Evolutionary conservation across 371 early-diverging fungal genomes (phyloP).

Genomic region (Spiromyces aspiralis): DNA sequence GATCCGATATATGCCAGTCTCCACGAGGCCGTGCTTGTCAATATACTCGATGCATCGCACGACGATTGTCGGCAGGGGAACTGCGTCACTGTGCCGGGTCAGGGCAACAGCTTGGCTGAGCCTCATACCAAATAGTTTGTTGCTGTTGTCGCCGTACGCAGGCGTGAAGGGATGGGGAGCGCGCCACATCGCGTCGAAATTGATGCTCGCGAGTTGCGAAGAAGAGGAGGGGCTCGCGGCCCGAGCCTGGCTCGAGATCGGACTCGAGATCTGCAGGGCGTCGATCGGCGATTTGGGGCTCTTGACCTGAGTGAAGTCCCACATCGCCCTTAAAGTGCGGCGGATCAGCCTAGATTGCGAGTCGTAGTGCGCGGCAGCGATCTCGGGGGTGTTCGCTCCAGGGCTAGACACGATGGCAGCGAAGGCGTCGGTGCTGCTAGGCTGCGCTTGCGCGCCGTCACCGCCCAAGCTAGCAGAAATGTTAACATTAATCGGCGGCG

Average conservation of each 20-base stretch:
- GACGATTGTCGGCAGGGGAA: constrained; percentile 32
- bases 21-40: constrained; percentile 57
- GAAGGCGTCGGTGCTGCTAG: too few relatives aligned
- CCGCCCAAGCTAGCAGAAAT: too few relatives aligned
- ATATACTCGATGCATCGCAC: constrained; percentile 58
- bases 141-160: not conserved
- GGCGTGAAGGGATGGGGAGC: not conserved
- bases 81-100: not conserved
- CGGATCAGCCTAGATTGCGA: not conserved
- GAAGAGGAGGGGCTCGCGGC: not conserved
- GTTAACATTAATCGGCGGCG: too few relatives aligned
- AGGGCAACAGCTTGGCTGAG: not conserved
- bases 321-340: not conserved
- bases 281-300: not conserved
- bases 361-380: not conserved
- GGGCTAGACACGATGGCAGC: too few relatives aligned
- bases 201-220: not conserved
- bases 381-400: too few relatives aligned
- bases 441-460: too few relatives aligned
- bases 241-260: not conserved
- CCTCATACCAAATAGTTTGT: constrained; percentile 1
- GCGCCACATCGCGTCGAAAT: not conserved
- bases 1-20: constrained; percentile 71
- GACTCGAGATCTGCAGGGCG: not conserved
- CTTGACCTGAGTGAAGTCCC: not conserved